Percentiles rank a stretch among this genome's conserved stretches.
Evolutionary conservation across 805 yeast genomes (phyloP).

Genomic region (Komagataella phaffii): DNA sequence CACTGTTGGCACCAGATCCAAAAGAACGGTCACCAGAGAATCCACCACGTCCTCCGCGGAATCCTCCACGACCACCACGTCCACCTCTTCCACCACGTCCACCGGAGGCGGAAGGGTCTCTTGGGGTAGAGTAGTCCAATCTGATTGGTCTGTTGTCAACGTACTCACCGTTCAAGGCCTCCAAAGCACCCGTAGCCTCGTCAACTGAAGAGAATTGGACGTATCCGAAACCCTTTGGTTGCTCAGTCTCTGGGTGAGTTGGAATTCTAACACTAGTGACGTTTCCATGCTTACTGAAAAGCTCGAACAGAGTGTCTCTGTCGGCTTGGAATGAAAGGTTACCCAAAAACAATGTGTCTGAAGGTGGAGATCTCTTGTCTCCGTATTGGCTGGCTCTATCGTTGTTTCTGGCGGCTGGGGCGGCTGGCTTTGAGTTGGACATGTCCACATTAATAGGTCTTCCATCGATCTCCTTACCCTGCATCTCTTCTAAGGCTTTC

Average conservation of each 20-base stretch:
- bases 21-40: slow-evolving; percentile 20
- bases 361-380: slow-evolving; percentile 82
- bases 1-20: slow-evolving; percentile 49
- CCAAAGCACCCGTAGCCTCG: slow-evolving; percentile 82
- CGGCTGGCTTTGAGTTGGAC: slow-evolving; percentile 71
- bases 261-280: slow-evolving; percentile 89
- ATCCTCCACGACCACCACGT: slow-evolving; percentile 23
- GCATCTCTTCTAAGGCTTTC: slow-evolving; percentile 72
- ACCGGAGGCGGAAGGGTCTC: slow-evolving; percentile 33
- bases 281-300: slow-evolving; percentile 68
- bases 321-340: slow-evolving; percentile 86
- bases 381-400: slow-evolving; percentile 87
- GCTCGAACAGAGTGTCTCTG: slow-evolving; percentile 62
- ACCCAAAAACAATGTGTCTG: slow-evolving; percentile 93
- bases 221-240: slow-evolving; percentile 98
- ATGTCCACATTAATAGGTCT: slow-evolving; percentile 90
- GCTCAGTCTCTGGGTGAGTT: slow-evolving; percentile 97
- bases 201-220: slow-evolving; percentile 82
- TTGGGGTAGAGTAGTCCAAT: slow-evolving; percentile 90
- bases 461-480: slow-evolving; percentile 94
- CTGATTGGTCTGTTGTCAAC: slow-evolving; percentile 89
- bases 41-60: slow-evolving; percentile 31
- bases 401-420: slow-evolving; percentile 29
- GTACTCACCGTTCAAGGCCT: slow-evolving; percentile 78
- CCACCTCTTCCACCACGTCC: slow-evolving; percentile 17